Base-by-base conservation (phyloP, 371 early-diverging fungal species). In the Smittium culicis region DNA sequence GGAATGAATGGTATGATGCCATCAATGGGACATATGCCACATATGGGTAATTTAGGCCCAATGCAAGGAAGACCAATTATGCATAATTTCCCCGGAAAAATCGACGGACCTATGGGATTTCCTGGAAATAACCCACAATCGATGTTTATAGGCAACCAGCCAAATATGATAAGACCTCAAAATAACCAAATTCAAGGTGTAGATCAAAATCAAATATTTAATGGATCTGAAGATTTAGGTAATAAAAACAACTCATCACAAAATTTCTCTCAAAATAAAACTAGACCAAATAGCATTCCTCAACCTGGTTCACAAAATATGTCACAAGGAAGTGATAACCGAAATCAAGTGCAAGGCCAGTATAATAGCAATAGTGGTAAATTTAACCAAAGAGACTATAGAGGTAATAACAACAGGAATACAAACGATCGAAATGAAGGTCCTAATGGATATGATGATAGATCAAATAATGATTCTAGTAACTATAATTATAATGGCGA, bases 221-320 rank as follows among this genome's bases (percentile, higher is more conserved):
- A 32, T 14, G 29, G 11, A 11, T 5, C n/a, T 63, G 31, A n/a
- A 14, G 45, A 45, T 45, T n/a, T n/a, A n/a, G n/a, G n/a, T n/a
- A n/a, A n/a, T n/a, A 45, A 45, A 63, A 31, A 2, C 30, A n/a
- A n/a, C 5, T 24, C 63, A n/a, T 2, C 30, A 25, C n/a, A 24
- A 31, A 63, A 63, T n/a, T n/a, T 2, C 33, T n/a, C n/a, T n/a
- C n/a, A 32, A 63, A 63, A n/a, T 35, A 32, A 63, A 63, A 63
- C 25, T 33, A 63, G 33, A 33, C 20, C 25, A 20, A 63, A 31
- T n/a, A 2, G 24, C 25, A 5, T 2, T 14, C 33, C 35, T n/a
- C 31, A 63, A 63, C n/a, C n/a, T 14, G n/a, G 33, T 2, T n/a
- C 2, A n/a, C 27, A 35, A n/a, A n/a, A 27, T 35, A n/a, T 14